Conservation (phyloP, 805 yeast species). For the Wickerhamomyces bisporus region DNA sequence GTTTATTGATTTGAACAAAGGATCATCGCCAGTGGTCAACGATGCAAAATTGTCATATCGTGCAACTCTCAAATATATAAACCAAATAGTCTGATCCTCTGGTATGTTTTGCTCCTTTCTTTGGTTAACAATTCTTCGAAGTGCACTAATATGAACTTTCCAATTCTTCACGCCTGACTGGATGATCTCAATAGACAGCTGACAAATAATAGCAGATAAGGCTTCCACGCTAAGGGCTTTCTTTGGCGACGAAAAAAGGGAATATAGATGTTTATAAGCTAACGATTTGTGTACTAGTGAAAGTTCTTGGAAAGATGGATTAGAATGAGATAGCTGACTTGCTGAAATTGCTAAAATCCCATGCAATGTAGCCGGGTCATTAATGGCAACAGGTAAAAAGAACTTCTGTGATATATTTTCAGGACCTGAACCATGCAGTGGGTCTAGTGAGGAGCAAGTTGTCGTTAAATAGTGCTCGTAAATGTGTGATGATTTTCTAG, state of each 20-base stretch:
- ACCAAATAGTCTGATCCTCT: constrained; percentile 9
- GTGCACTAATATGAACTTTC: constrained; percentile 10
- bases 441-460: constrained; percentile 11
- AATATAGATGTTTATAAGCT: constrained; percentile 9
- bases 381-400: constrained; percentile 10
- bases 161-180: constrained; percentile 10
- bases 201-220: constrained; percentile 11
- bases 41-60: constrained; percentile 13
- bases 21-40: constrained; percentile 10
- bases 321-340: constrained; percentile 8
- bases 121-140: constrained; percentile 6
- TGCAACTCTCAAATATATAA: constrained; percentile 11
- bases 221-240: constrained; percentile 6
- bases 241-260: constrained; percentile 1
- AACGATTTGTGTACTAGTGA: constrained; percentile 10
- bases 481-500: constrained; percentile 3
- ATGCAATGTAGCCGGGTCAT: constrained; percentile 11
- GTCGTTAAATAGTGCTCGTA: constrained; percentile 7
- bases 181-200: constrained; percentile 9
- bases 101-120: constrained; percentile 1
- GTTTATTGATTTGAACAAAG: constrained; percentile 6
- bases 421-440: constrained; percentile 11
- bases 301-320: constrained; percentile 5
- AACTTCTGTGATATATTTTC: constrained; percentile 12
- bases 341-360: constrained; percentile 12